phyloP scores from a whole-genome alignment of 257 asterid genomes.

The Solanum okadae region DNA sequence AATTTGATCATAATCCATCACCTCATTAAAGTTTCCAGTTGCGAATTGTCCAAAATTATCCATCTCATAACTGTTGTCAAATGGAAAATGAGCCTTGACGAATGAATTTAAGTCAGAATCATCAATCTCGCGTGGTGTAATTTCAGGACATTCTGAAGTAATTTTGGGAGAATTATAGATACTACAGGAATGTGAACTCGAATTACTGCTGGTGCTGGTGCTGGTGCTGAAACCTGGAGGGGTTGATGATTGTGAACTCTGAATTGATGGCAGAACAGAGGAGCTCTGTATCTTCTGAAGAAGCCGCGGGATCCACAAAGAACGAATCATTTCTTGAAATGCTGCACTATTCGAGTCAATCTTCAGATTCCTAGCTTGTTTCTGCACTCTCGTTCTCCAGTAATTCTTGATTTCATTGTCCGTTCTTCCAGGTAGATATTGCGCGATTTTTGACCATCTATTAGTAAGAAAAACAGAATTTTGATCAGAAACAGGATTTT shows the following conservation, averaged over 20 bases:
- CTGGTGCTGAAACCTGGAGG: background rate
- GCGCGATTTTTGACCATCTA: slow-evolving; percentile 37
- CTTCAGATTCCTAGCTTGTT: slow-evolving; percentile 28
- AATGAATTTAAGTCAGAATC: background rate
- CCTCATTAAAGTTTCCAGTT: background rate
- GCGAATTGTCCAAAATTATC: background rate
- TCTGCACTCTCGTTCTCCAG: slow-evolving; percentile 32
- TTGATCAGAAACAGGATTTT: background rate
- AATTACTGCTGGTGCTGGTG: background rate
- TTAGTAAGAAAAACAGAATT: background rate
- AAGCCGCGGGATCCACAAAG: slow-evolving; percentile 27
- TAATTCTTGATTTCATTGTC: slow-evolving; percentile 33
- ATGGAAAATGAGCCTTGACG: slow-evolving; percentile 1
- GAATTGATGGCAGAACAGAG: background rate
- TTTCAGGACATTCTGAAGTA: background rate
- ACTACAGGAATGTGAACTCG: background rate
- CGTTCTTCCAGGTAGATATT: slow-evolving; percentile 27
- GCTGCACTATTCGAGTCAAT: slow-evolving; percentile 19
- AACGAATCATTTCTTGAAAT: slow-evolving; percentile 18
- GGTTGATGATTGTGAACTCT: background rate
- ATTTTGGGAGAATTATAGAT: background rate
- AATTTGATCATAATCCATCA: background rate
- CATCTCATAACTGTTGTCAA: slow-evolving; percentile 3
- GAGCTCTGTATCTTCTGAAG: slow-evolving; percentile 16
- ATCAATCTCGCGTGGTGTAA: background rate